phyloP scores from a whole-genome alignment of 208 protist species.

The Porcisia hertigi region DNA sequence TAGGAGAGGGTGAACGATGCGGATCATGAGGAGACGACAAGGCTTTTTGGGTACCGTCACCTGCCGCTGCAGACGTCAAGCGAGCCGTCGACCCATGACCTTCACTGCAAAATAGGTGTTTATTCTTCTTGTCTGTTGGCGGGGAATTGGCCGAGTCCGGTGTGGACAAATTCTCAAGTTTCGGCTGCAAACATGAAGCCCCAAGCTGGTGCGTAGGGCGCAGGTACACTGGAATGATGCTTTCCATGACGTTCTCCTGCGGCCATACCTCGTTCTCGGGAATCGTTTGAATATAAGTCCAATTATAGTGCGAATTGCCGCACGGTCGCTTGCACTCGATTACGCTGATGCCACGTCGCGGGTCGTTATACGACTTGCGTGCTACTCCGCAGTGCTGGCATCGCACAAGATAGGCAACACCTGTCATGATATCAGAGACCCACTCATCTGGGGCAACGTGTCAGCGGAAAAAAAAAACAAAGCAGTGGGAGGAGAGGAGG shows the following conservation, averaged over 20 bases:
- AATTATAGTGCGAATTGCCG: constrained; percentile 46
- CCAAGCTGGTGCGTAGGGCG: neutral
- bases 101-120: constrained; percentile 1
- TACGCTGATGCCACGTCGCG: constrained; percentile 32
- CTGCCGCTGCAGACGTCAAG: neutral
- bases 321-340: constrained; percentile 55
- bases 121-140: neutral
- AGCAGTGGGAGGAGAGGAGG: neutral
- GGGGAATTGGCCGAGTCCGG: neutral
- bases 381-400: constrained; percentile 50
- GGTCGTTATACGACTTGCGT: constrained; percentile 57
- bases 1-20: no score
- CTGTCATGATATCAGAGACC: constrained; percentile 3
- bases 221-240: constrained; percentile 22
- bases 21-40: neutral
- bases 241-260: constrained; percentile 1
- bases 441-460: neutral
- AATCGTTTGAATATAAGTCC: constrained; percentile 40
- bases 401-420: constrained; percentile 38
- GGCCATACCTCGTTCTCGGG: constrained; percentile 14
- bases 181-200: neutral
- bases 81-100: neutral
- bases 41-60: neutral
- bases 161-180: neutral
- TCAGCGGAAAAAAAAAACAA: neutral